Evolutionary conservation across 202 grass and related monocot genomes (phyloP).

Genomic region (Brachypodium distachyon): DNA sequence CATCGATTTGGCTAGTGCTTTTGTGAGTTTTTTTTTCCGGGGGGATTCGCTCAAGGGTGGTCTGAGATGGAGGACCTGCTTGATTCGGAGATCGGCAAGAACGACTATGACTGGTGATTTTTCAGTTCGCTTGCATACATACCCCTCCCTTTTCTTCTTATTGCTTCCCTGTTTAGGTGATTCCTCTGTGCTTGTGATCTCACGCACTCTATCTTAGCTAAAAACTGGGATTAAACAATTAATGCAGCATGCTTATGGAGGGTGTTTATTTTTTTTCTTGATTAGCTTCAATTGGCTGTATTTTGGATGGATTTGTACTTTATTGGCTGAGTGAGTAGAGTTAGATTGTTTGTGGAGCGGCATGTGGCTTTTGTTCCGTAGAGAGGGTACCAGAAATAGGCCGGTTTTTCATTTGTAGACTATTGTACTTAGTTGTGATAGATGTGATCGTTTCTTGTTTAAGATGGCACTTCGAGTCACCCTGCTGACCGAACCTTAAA

Average conservation of each 20-base stretch:
- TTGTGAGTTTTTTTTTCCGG: background rate
- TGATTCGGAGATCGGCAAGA: constrained; percentile 84
- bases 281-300: background rate
- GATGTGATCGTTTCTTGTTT: constrained; percentile 4
- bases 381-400: background rate
- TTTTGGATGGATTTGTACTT: background rate
- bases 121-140: background rate
- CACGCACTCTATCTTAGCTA: background rate
- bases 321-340: background rate
- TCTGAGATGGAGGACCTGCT: constrained; percentile 78
- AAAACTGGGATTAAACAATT: background rate
- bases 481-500: background rate
- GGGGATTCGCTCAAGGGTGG: background rate
- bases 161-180: background rate
- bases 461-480: constrained; percentile 3
- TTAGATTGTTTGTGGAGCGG: background rate
- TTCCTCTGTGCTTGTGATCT: background rate
- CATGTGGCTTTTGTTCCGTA: background rate
- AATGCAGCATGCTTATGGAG: background rate
- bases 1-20: background rate
- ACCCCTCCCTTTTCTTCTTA: background rate
- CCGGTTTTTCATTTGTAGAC: background rate
- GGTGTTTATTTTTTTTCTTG: background rate
- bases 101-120: constrained; percentile 97
- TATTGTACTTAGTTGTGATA: background rate